Base-by-base conservation (phyloP, 768 basidiomycete species). In the Omphalotus guepiniiformis region DNA sequence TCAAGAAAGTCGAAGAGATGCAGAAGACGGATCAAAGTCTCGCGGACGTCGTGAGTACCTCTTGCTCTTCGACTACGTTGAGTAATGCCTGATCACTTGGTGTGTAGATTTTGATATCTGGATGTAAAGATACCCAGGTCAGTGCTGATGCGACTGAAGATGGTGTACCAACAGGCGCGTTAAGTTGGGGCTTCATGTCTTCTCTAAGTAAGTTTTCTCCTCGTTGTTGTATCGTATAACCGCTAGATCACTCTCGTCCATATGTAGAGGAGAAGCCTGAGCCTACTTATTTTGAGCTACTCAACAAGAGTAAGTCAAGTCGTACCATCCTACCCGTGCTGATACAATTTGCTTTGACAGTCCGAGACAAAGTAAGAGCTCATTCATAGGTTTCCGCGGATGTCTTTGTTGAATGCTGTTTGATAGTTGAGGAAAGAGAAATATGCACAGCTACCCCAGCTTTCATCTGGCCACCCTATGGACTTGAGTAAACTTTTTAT, bases 51-150 rank as follows among this genome's bases (percentile, higher is more conserved):
- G 44, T 39, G 27, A 15, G 28, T 28, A 8, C 5, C 38, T 39
- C 26, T 25, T 15, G 23, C 9, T 18, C 13, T 4, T 19, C 37
- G 16, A 25, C 2, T 32, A 42, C 13, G 39, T 13, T 47, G 4
- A 30, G 36, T 22, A 18, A 29, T 11, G 43, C 5, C 21, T 49
- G 21, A 27, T 21, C 15, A 21, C 7, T 36, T 39, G 40, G 77
- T 76, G 68, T 73, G 3, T 68, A 70, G 15, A 76, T 69, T 62
- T 71, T 73, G 13, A 47, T 47, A 26, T 47, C 46, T 44, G 76
- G 73, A 34, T 74, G 75, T 56, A 72, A 71, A 35, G 76, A 78
- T 55, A 54, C 65, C 16, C 73, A 78, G 57, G 76, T 72, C 8
- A 78, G 76, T 42, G 74, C 76, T 3, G 75, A 78, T 40, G 69